These are phyloP conservation scores for Colletotrichum acutatum DNA, from an alignment of 2,329 filamentous ascomycete species.

Conservation along the genomic window DNA sequence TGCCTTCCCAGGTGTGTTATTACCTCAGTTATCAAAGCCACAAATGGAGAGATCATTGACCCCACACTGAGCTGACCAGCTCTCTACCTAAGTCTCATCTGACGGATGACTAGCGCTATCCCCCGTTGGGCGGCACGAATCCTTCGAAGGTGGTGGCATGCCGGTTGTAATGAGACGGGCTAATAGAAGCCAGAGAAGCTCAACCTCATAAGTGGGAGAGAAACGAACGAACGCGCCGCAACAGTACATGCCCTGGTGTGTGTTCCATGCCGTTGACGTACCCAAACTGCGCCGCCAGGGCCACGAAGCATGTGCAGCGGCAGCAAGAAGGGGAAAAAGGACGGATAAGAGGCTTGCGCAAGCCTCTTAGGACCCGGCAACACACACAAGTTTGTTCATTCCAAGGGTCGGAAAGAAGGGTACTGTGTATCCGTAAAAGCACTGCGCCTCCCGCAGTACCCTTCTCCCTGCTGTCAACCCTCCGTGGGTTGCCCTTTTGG, in stretches of 20 bases:
- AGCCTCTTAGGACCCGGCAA: neutral
- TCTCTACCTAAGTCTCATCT: neutral
- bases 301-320: neutral
- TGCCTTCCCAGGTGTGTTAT: neutral
- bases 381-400: neutral
- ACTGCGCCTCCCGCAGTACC: neutral
- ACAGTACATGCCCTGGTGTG: neutral
- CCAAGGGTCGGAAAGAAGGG: neutral
- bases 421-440: neutral
- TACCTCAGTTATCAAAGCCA: slow-evolving; percentile 15
- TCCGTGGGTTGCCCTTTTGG: slow-evolving; percentile 6
- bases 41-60: slow-evolving; percentile 6
- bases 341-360: slow-evolving; percentile 21
- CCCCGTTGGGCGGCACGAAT: slow-evolving; percentile 1
- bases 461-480: neutral
- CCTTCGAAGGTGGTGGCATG: neutral
- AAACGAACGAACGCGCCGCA: neutral
- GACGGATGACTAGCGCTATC: neutral
- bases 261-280: neutral
- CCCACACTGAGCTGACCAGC: slow-evolving; percentile 18
- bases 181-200: neutral
- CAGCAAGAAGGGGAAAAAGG: neutral
- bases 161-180: neutral
- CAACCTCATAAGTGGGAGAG: neutral
- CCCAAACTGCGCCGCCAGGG: neutral